Conservation (phyloP, 2,329 filamentous ascomycete species). For the Neophaeococcomyces mojaviensis region DNA sequence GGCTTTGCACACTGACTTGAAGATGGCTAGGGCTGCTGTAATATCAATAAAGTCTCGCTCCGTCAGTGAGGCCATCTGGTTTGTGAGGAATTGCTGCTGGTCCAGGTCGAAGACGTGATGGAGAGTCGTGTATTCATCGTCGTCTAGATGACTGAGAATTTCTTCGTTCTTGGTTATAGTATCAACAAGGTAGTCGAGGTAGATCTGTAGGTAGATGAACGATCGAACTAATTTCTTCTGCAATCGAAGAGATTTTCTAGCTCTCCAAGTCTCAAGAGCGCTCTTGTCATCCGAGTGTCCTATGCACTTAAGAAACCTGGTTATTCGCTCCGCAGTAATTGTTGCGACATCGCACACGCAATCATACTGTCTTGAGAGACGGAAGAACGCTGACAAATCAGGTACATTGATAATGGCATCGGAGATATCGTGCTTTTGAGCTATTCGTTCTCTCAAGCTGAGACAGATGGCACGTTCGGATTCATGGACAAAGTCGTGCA, state of each 20-base stretch:
- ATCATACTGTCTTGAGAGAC: neutral
- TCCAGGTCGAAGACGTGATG: constrained; percentile 7
- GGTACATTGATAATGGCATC: neutral
- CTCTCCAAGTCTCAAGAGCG: constrained; percentile 3
- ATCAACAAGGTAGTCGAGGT: constrained; percentile 1
- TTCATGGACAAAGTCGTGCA: constrained; percentile 10
- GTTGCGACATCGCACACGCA: neutral
- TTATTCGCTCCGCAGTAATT: neutral
- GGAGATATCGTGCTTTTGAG: neutral
- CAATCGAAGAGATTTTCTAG: neutral
- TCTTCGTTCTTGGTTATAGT: constrained; percentile 3
- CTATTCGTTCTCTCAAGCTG: neutral
- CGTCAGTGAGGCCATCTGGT: constrained; percentile 5
- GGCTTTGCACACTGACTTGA: constrained; percentile 7
- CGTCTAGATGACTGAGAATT: neutral
- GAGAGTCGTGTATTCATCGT: constrained; percentile 5
- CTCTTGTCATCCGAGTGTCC: neutral
- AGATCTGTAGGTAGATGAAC: constrained; percentile 1
- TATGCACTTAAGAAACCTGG: neutral
- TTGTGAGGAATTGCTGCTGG: constrained; percentile 1
- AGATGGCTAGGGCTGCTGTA: constrained; percentile 1
- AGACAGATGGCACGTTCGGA: constrained; percentile 7
- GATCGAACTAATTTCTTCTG: neutral
- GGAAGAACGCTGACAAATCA: neutral
- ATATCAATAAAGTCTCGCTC: constrained; percentile 8